Base-by-base conservation (phyloP, 2,329 filamentous ascomycete species). In the Fusarium verticillioides region DNA sequence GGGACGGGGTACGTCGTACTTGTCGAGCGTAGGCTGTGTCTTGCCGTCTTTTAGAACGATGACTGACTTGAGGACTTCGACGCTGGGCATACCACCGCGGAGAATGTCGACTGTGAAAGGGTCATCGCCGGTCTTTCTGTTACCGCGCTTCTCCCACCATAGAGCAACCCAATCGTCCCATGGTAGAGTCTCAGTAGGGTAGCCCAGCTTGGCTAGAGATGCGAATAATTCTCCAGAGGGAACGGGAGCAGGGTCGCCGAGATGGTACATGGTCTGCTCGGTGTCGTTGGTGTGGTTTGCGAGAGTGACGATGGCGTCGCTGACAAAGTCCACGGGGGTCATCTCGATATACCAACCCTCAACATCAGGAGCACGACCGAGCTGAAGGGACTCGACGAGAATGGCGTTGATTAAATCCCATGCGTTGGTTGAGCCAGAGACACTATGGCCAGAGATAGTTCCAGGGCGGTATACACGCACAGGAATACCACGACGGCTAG, bases 261-360 rank as follows among this genome's bases (percentile, higher is more conserved):
- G 84, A 75, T 95, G 93, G 82, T 93, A 94, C 12, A 95, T 83
- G 0, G 86, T 86, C 76, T 93, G 91, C 15, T 90, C 85, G 2
- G 86, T 85, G 40, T 91, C 85, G 43, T 90, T 85, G 1, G 84
- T 87, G 66, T 94, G 87, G 73, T 92, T 90, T 44, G 91, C 87
- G 26, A 95, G 87, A 23, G 92, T 89, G 30, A 93, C 84, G 73
- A 96, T 93, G 8, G 92, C 90, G 71, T 90, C 90, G 82, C 91
- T 93, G 66, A 95, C 92, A 77, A 94, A 95, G 81, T 96, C 93
- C 19, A 94, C 93, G 0, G 93, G 93, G 0, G 93, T 95, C 93
- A 95, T 95, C 82, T 96, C 93, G 3, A 92, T 89, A 56, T 91
- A 89, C 93, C 93, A 96, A 46, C 90, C 90, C 56, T 92, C 87